These are phyloP conservation scores for Glarea lozoyensis DNA, from an alignment of 495 filamentous ascomycete genomes.

Conservation along the genomic window DNA sequence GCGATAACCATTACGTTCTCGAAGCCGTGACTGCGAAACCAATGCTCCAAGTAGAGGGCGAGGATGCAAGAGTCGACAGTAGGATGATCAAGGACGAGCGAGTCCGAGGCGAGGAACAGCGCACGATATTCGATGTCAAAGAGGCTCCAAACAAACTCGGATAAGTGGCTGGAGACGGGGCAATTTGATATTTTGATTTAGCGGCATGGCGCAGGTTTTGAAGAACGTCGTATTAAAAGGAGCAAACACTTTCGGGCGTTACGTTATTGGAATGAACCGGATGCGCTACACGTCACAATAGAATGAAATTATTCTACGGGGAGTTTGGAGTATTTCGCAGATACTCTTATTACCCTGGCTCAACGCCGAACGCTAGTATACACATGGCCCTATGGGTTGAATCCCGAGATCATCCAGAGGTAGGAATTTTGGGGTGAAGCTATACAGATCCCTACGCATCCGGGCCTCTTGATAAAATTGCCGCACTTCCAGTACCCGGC, in stretches of 20 bases:
- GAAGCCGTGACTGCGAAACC: conserved; percentile 79
- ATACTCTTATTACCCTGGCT: not conserved
- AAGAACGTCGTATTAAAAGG: not conserved
- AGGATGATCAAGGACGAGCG: conserved; percentile 94
- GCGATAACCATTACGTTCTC: conserved; percentile 95
- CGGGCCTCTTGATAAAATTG: conserved; percentile 60
- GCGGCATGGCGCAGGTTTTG: conserved; percentile 12
- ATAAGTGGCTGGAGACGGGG: conserved; percentile 27
- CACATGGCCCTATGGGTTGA: conserved; percentile 17
- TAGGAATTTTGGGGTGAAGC: no score
- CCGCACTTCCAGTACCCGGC: conserved; percentile 65
- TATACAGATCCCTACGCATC: conserved; percentile 6
- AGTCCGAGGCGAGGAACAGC: conserved; percentile 48
- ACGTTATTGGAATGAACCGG: not conserved
- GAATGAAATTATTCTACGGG: not conserved
- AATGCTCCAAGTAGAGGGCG: conserved; percentile 75
- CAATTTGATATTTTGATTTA: conserved; percentile 15
- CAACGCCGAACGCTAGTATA: conserved; percentile 14
- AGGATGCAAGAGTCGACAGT: conserved; percentile 74
- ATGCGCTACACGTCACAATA: not conserved
- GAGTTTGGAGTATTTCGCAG: no score
- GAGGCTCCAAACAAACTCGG: conserved; percentile 67
- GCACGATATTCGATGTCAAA: conserved; percentile 66
- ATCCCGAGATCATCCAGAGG: no score
- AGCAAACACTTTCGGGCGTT: not conserved